Conservation (phyloP, 495 filamentous ascomycete genomes). For the Cladorrhinum samala region DNA sequence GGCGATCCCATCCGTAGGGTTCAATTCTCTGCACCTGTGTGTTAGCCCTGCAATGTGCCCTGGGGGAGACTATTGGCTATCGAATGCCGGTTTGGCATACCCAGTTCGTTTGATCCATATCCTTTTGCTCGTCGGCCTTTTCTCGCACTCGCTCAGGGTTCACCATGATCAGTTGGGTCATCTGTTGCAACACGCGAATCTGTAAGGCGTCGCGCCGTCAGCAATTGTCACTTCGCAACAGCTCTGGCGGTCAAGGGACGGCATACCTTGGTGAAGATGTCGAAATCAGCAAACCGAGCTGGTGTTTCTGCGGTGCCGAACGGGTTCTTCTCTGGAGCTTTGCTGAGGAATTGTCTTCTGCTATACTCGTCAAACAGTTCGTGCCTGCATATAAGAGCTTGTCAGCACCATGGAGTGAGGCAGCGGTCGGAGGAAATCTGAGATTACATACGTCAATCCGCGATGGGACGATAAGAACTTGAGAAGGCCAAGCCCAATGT, state of each 20-base stretch:
- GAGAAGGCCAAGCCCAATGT: conserved; percentile 82
- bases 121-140: conserved; percentile 75
- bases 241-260: neutral
- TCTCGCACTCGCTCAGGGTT: conserved; percentile 81
- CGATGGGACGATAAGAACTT: conserved; percentile 93
- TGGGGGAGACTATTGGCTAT: neutral
- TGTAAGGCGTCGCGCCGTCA: conserved; percentile 16
- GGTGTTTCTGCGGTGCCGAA: conserved; percentile 76
- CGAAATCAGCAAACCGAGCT: conserved; percentile 69
- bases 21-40: conserved; percentile 76
- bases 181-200: conserved; percentile 82
- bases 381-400: conserved; percentile 41
- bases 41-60: conserved; percentile 2
- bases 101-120: conserved; percentile 77
- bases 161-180: conserved; percentile 84
- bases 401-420: conserved; percentile 12
- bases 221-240: neutral
- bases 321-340: conserved; percentile 74
- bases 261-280: conserved; percentile 69
- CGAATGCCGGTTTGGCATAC: conserved; percentile 49
- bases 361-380: conserved; percentile 95
- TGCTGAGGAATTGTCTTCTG: conserved; percentile 78
- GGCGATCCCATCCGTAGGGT: conserved; percentile 77
- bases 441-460: conserved; percentile 68
- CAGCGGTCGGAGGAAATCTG: conserved; percentile 2